Conservation (phyloP, 768 basidiomycete genomes). For the Hericium alpestre region DNA sequence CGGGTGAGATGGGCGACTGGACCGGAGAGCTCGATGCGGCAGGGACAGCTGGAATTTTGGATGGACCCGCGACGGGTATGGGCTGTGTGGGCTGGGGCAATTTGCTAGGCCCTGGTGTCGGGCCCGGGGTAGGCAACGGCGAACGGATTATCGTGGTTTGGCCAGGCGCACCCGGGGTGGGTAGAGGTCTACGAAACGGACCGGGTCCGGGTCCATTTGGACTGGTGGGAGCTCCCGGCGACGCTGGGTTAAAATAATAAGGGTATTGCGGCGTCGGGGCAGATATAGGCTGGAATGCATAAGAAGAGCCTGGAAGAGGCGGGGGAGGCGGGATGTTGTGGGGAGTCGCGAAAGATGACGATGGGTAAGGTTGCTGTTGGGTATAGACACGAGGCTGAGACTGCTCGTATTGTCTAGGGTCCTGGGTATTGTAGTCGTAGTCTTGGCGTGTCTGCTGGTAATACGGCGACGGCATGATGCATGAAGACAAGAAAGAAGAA, state of each 20-base stretch:
- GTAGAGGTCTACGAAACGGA: constrained; percentile 10
- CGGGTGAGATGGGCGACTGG: constrained; percentile 11
- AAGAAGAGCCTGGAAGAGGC: background rate
- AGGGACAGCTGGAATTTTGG: background rate
- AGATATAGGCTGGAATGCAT: constrained; percentile 4
- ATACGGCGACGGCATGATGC: too few relatives aligned
- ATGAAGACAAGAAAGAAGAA: background rate
- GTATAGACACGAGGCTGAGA: background rate
- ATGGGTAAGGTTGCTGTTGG: background rate
- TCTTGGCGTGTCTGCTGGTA: background rate
- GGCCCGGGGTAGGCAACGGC: constrained; percentile 13
- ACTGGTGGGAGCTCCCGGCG: constrained; percentile 6
- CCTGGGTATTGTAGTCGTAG: background rate
- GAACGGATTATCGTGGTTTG: constrained; percentile 4
- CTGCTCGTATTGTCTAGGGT: background rate
- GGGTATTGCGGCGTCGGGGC: constrained; percentile 14
- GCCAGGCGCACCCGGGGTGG: constrained; percentile 11
- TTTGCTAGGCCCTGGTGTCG: constrained; percentile 10
- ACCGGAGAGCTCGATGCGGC: background rate
- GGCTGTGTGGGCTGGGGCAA: background rate
- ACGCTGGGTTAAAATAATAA: constrained; percentile 5
- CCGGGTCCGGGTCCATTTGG: constrained; percentile 6
- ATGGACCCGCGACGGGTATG: background rate
- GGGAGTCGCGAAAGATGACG: background rate
- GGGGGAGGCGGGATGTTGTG: background rate